Evolutionary conservation across 305 asterid genomes (phyloP), one percentile per base, ranked within the genome.

Genomic region (Fraxinus nigra): DNA sequence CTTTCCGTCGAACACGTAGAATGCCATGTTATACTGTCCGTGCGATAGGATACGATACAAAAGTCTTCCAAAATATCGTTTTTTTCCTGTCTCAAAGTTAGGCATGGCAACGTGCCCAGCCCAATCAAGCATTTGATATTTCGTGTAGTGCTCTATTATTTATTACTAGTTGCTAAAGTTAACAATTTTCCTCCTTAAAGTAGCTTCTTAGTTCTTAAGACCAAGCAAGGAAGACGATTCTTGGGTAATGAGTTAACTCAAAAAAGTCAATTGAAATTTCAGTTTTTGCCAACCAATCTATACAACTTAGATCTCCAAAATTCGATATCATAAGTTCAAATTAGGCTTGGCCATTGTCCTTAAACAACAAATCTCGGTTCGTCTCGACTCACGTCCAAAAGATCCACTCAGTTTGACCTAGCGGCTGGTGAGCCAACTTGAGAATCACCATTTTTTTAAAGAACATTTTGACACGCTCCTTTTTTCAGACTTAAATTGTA

Each of bases 1-100:
- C 87, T 70, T 88, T 86, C 46, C 48, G 86, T 80, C 88, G 86
- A 87, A 67, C 89, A 48, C 40, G 78, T 77, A 83, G 80, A 82
- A 80, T 32, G 46, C 81, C 86, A 84, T 84, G 89, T 72, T 87
- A 11, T 14, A 59, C 76, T 40, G 80, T 37, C 70, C 69, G 67
- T 46, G 54, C 54, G 54, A 46, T 13, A 0, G 13, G 18, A 46
- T 8, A 1, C 0, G 18, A 46, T 8, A 1, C 5, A 46, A 46
- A 46, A 46, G 54, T 46, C 54, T 46, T 46, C 54, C n/a, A 43
- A 46, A 46, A 11, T 46, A 46, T 43, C 0, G 5, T 4, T 13
- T 13, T 46, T 46, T 13, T 3, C 54, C n/a, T 11, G 5, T 14
- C 54, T 43, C 51, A 43, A 2, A 43, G 16, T 10, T 43, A 43